Evolutionary conservation across 495 filamentous ascomycete genomes (phyloP).

Genomic region (Aspergillus heteromorphus): DNA sequence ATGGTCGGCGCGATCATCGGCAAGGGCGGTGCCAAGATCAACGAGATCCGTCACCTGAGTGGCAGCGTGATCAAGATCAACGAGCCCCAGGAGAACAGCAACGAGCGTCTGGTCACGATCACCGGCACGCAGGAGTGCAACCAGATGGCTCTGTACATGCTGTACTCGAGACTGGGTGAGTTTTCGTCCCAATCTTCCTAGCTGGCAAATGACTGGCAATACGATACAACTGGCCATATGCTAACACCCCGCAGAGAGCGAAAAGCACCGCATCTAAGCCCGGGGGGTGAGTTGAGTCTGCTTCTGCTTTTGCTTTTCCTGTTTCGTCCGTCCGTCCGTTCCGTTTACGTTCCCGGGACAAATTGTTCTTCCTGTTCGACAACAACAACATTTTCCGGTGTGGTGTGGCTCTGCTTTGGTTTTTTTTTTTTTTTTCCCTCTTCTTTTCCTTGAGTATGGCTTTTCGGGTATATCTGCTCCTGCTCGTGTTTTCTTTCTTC

Average conservation of each 20-base stretch:
- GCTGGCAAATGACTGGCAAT: constrained; percentile 6
- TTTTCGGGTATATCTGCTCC: constrained; percentile 20
- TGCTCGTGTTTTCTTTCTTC: too few species aligned
- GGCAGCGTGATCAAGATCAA: constrained; percentile 99
- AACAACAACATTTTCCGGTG: not conserved
- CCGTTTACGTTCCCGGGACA: constrained; percentile 11
- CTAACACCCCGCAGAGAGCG: constrained; percentile 58
- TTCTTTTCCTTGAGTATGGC: constrained; percentile 14
- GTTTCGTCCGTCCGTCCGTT: constrained; percentile 1
- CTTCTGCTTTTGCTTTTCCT: too few species aligned
- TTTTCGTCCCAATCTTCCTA: constrained; percentile 18
- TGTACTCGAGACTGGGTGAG: constrained; percentile 94
- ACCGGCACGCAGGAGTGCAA: constrained; percentile 97
- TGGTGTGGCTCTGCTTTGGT: constrained; percentile 22
- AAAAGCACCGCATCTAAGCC: constrained; percentile 72
- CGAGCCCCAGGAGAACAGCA: constrained; percentile 97
- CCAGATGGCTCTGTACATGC: constrained; percentile 98
- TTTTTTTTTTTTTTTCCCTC: constrained; percentile 14
- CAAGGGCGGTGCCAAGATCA: constrained; percentile 98
- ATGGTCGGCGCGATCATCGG: constrained; percentile 99
- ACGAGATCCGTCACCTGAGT: constrained; percentile 93
- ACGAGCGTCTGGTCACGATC: constrained; percentile 94
- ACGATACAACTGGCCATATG: too few species aligned
- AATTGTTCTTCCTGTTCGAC: constrained; percentile 8
- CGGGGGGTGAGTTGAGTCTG: too few species aligned